Base-by-base conservation (phyloP, 345 rosid genomes). In the Corchorus capsularis region DNA sequence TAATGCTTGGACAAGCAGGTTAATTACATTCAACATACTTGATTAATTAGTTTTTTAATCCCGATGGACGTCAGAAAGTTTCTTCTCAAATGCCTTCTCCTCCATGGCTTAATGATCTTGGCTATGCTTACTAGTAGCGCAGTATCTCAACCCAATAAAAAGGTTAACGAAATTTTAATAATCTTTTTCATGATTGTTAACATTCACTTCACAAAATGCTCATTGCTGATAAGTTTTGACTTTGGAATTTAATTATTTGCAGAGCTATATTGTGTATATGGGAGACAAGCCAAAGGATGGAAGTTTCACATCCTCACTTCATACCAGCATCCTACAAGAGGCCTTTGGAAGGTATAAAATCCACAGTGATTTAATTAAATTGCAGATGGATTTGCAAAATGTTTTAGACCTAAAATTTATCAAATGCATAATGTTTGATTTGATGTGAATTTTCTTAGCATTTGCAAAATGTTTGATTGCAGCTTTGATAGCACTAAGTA, bases 191-290 rank as follows among this genome's bases (percentile, higher is more conserved):
- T 45, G 11, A 45, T 35, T 63, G 15, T 39, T 4, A 39, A 39
- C 20, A 15, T 8, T 39, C n/a, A n/a, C n/a, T n/a, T n/a, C n/a
- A 39, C 22, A 17, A 16, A 16, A 37, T 39, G 47, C 17, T 22
- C 47, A 13, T 67, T 12, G 41, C 37, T 14, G n/a, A n/a, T n/a
- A n/a, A n/a, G n/a, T n/a, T n/a, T n/a, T n/a, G n/a, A 56, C 27
- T 43, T 32, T 50, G 27, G 59, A n/a, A n/a, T n/a, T n/a, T n/a
- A n/a, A 69, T 27, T 27, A 50, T 9, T 52, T 70, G 47, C 80
- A 84, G 89, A 81, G 77, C 4, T 82, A 83, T 76, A 72, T 87
- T 65, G 87, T 86, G 47, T 87, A 83, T 77, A 83, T 87, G 91
- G 94, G 92, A 1, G 81, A 79, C 45, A 83, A 63, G 41, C 86